phyloP scores from a whole-genome alignment of 1,139 yeast genomes.

The Hansenula sp. region DNA sequence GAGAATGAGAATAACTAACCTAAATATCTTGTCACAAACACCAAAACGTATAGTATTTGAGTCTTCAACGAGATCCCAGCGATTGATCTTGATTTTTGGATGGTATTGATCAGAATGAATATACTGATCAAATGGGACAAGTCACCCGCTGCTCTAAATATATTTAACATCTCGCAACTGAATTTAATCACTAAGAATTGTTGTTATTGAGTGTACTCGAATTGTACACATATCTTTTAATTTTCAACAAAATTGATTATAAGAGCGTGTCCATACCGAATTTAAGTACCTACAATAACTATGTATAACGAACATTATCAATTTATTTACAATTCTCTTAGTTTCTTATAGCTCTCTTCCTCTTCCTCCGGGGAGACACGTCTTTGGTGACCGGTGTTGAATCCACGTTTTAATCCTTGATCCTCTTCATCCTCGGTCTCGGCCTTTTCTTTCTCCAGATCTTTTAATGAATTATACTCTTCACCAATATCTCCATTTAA shows the following conservation, averaged over 20 bases:
- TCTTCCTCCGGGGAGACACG: background rate
- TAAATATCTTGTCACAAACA: constrained; percentile 77
- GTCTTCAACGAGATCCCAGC: constrained; percentile 89
- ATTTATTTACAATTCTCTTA: constrained; percentile 2
- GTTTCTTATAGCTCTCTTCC: constrained; percentile 1
- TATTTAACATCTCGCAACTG: constrained; percentile 28
- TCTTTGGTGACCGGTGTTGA: background rate
- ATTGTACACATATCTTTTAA: background rate
- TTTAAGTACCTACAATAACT: no score
- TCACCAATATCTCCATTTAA: background rate
- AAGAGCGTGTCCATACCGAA: no score
- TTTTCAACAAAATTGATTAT: background rate
- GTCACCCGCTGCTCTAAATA: constrained; percentile 61
- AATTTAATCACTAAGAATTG: background rate
- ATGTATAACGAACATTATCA: no score
- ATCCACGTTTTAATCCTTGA: background rate
- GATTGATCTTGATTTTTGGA: constrained; percentile 60
- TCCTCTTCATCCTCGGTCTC: background rate
- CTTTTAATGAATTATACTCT: background rate
- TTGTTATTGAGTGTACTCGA: background rate
- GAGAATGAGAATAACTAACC: constrained; percentile 36
- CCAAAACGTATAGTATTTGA: constrained; percentile 73
- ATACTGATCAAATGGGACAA: constrained; percentile 80
- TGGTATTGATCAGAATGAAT: constrained; percentile 67
- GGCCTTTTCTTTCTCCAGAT: background rate